A percentile compares a stretch with the other conserved stretches of the same genome.
phyloP scores from a whole-genome alignment of 1,284 basidiomycete species.

The Agroathelia rolfsii region DNA sequence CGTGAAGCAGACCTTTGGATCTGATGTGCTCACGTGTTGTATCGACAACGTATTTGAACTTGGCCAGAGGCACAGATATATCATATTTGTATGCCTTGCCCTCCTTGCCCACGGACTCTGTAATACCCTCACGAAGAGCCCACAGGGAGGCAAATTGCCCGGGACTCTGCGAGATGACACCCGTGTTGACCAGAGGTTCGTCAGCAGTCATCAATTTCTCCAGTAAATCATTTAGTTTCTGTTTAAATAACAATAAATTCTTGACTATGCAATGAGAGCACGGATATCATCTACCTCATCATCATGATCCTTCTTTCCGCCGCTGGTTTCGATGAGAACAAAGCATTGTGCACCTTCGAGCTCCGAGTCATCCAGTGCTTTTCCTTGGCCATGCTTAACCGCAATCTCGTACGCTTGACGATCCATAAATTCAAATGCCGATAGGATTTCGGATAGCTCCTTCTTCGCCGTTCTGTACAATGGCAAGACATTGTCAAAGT shows the following conservation, averaged over 20 bases:
- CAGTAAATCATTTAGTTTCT: slow-evolving; percentile 85
- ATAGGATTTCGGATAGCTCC: slow-evolving; percentile 90
- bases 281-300: slow-evolving; percentile 58
- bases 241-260: slow-evolving; percentile 10
- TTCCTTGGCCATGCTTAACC: slow-evolving; percentile 63
- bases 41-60: slow-evolving; percentile 89
- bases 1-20: slow-evolving; percentile 65
- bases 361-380: slow-evolving; percentile 56
- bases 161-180: slow-evolving; percentile 88
- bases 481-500: slow-evolving; percentile 66
- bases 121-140: slow-evolving; percentile 89
- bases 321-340: slow-evolving; percentile 91
- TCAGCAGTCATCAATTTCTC: slow-evolving; percentile 74
- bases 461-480: slow-evolving; percentile 59
- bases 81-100: slow-evolving; percentile 99
- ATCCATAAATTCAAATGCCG: slow-evolving; percentile 97
- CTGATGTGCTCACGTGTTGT: slow-evolving; percentile 66
- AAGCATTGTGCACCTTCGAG: slow-evolving; percentile 80
- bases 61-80: slow-evolving; percentile 80
- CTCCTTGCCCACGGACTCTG: slow-evolving; percentile 90
- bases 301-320: slow-evolving; percentile 90
- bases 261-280: slow-evolving; percentile 3
- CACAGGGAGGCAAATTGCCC: slow-evolving; percentile 87
- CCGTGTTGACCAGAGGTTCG: slow-evolving; percentile 74
- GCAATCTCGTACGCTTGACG: slow-evolving; percentile 82